phyloP scores from a whole-genome alignment of 345 rosid genomes.

The Turnera subulata region DNA sequence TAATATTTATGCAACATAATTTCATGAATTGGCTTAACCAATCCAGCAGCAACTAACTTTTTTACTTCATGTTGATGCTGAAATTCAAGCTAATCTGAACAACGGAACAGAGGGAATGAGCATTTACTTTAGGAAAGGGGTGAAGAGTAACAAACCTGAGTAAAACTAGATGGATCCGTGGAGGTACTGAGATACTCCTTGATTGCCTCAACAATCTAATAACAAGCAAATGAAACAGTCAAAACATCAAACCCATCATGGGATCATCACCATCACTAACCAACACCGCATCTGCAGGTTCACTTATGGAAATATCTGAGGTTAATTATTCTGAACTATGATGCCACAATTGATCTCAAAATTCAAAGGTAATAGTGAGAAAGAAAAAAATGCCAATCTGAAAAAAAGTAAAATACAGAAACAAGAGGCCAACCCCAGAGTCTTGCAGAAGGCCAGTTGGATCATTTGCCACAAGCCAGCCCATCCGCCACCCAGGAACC shows the following conservation, averaged over 20 bases:
- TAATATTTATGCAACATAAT: too few relatives aligned
- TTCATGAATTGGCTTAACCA: too few relatives aligned
- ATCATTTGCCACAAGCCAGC: conserved; percentile 51
- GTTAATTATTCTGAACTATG: too few relatives aligned
- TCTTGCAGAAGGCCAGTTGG: conserved; percentile 34
- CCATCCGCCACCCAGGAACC: conserved; percentile 64
- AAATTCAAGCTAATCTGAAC: too few relatives aligned
- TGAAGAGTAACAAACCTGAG: conserved; percentile 38
- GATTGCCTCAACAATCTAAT: conserved; percentile 28
- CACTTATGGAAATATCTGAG: too few relatives aligned
- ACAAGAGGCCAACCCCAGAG: conserved; percentile 28
- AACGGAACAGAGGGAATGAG: too few relatives aligned
- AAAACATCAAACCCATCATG: background rate
- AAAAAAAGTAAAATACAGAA: background rate
- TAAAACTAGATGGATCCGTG: conserved; percentile 40
- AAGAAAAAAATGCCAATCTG: background rate
- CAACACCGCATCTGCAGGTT: background rate
- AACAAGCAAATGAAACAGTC: background rate
- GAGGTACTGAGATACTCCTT: conserved; percentile 7
- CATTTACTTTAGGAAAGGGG: too few relatives aligned
- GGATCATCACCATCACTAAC: background rate
- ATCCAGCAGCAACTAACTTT: too few relatives aligned
- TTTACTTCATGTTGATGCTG: too few relatives aligned
- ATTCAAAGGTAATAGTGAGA: too few relatives aligned
- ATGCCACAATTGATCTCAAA: too few relatives aligned